Evolutionary conservation across 257 asterid species (phyloP).

Genomic region (Penstemon eatonii): DNA sequence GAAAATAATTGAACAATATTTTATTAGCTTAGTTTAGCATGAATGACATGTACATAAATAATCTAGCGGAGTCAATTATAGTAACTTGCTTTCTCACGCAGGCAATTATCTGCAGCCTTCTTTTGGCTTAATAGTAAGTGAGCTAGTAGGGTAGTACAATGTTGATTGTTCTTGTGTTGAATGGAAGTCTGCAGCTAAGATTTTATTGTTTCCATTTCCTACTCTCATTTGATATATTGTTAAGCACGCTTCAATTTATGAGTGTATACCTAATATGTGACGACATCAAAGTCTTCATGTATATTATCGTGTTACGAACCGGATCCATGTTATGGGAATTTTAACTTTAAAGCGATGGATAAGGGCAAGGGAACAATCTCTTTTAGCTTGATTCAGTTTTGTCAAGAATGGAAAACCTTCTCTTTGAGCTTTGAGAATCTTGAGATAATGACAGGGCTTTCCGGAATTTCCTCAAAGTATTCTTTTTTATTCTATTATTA

Average conservation of each 20-base stretch:
- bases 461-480: conserved; percentile 7
- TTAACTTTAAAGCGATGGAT: neutral
- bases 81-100: neutral
- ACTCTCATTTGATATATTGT: neutral
- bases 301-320: neutral
- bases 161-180: neutral
- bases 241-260: neutral
- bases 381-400: neutral
- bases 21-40: neutral
- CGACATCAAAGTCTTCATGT: neutral
- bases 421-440: neutral
- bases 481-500: conserved; percentile 14
- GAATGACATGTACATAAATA: neutral
- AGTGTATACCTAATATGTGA: neutral
- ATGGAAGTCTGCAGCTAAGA: neutral
- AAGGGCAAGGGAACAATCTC: neutral
- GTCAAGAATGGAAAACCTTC: neutral
- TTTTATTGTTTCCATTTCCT: neutral
- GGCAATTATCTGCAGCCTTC: neutral
- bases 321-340: conserved; percentile 2
- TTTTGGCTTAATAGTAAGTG: neutral
- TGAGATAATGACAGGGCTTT: conserved; percentile 8
- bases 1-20: too few relatives aligned
- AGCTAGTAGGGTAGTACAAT: neutral
- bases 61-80: neutral